Conservation (phyloP, 192 early-diverging fungal species). For the Paraglomus brasilianum region DNA sequence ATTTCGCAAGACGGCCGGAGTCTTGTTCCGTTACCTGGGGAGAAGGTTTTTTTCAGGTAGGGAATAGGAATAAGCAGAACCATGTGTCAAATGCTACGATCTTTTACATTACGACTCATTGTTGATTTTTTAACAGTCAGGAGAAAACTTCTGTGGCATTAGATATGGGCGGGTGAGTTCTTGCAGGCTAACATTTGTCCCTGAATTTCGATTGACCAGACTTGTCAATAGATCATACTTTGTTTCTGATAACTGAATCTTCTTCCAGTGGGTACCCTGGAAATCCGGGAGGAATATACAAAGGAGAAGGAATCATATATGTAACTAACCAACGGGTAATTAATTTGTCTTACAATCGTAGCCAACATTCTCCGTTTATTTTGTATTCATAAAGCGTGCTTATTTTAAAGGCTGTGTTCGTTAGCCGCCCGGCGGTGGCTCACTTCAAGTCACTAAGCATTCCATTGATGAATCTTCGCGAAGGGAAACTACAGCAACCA, state of each 20-base stretch:
- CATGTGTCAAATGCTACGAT: no score
- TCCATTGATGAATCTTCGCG: conserved; percentile 38
- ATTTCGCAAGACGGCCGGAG: conserved; percentile 32
- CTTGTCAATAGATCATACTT: no score
- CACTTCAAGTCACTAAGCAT: conserved; percentile 36
- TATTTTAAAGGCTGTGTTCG: conserved; percentile 33
- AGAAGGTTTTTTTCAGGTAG: conserved; percentile 36
- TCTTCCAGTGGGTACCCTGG: conserved; percentile 27
- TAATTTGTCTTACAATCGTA: neutral
- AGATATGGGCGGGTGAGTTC: conserved; percentile 32
- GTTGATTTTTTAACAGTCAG: conserved; percentile 20
- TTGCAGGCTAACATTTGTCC: neutral
- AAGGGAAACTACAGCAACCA: conserved; percentile 49
- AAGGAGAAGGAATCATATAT: conserved; percentile 23
- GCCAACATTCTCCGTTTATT: neutral
- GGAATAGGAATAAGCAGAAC: neutral
- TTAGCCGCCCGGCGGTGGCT: conserved; percentile 18
- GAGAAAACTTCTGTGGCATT: conserved; percentile 31
- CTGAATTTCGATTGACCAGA: no score
- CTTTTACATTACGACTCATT: neutral
- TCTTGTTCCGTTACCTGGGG: conserved; percentile 39
- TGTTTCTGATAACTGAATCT: neutral
- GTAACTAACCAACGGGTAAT: conserved; percentile 32
- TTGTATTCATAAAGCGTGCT: neutral
- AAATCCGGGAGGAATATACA: neutral